phyloP scores from a whole-genome alignment of 2,329 filamentous ascomycete genomes.

The Juglanconis oblonga region DNA sequence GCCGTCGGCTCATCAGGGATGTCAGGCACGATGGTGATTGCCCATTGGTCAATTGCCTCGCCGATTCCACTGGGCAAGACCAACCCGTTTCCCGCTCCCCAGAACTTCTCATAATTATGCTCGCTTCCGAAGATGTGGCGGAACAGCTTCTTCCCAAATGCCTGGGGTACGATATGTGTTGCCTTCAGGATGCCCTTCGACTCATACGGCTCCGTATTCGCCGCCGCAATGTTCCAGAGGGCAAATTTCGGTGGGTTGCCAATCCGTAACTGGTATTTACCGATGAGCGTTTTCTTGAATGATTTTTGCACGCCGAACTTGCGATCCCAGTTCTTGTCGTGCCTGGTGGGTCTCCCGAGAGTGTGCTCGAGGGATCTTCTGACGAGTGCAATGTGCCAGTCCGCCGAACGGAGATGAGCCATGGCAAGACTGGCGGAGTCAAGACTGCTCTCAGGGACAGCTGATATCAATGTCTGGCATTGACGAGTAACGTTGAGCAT shows the following conservation, averaged over 20 bases:
- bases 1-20: background rate
- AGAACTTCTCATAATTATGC: background rate
- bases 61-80: background rate
- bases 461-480: no score
- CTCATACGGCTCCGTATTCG: background rate
- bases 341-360: background rate
- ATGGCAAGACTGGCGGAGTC: no score
- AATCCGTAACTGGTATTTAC: background rate
- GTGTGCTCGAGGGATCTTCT: background rate
- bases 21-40: background rate
- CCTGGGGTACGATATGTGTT: background rate
- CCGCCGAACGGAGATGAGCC: no score
- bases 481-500: no score
- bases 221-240: background rate
- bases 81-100: background rate
- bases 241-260: background rate
- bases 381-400: background rate
- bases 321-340: background rate
- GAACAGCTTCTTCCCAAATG: background rate
- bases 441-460: no score
- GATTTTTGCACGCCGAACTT: background rate
- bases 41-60: background rate
- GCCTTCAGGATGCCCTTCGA: background rate
- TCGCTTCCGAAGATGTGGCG: background rate
- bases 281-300: background rate